A percentile compares a stretch with the other conserved stretches of the same genome.
Conservation (phyloP, 345 rosid genomes). For the Turritis glabra region DNA sequence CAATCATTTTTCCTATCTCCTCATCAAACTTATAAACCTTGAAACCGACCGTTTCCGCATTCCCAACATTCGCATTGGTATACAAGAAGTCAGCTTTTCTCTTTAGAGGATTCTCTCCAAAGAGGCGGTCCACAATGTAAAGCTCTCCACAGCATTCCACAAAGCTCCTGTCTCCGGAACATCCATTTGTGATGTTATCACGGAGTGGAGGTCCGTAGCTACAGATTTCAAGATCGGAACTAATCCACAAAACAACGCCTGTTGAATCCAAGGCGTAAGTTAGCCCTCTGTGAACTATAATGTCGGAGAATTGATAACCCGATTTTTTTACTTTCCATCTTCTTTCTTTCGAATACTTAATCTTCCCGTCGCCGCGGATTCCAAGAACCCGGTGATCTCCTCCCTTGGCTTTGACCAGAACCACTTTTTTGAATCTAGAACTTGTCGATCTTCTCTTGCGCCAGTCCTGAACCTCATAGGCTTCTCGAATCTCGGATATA, state of each 20-base stretch:
- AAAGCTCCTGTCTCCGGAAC: too few species aligned
- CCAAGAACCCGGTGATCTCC: neutral
- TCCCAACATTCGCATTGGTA: too few species aligned
- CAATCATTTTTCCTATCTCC: conserved; percentile 37
- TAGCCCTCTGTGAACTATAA: neutral
- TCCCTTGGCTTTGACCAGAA: neutral
- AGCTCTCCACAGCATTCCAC: neutral
- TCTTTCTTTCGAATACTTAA: neutral
- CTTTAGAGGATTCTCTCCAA: neutral
- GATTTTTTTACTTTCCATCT: neutral
- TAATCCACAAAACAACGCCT: neutral
- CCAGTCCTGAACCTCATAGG: neutral
- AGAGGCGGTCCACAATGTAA: neutral
- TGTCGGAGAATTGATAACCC: neutral
- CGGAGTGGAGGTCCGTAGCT: neutral
- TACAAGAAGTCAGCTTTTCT: neutral
- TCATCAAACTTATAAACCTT: conserved; percentile 41
- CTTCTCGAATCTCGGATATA: neutral
- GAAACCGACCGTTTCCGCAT: neutral
- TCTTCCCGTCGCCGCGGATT: neutral
- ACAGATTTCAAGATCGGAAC: neutral
- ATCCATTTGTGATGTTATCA: neutral
- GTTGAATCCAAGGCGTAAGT: neutral
- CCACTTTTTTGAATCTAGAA: neutral
- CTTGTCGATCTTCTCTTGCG: accelerated